A percentile compares a stretch with the other conserved stretches of the same genome.
Evolutionary conservation across 2,329 filamentous ascomycete genomes (phyloP).

Genomic region (Lachnellula hyalina): DNA sequence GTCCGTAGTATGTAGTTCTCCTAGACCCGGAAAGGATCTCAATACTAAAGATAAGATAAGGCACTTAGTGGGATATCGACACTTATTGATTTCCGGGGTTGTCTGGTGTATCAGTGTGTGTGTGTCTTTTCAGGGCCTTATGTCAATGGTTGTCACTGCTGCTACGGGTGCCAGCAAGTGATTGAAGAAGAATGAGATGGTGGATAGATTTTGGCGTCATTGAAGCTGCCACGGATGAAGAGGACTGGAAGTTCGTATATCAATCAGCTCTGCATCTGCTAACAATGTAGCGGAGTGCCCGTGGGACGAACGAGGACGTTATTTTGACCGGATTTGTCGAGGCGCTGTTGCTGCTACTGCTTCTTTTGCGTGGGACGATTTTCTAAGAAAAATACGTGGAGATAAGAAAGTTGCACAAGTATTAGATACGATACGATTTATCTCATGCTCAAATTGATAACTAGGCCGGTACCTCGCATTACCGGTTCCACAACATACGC

Average conservation of each 20-base stretch:
- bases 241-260: constrained; percentile 3
- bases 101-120: no score
- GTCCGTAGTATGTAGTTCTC: background rate
- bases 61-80: no score
- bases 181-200: constrained; percentile 29
- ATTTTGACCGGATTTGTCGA: background rate
- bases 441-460: constrained; percentile 9
- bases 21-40: no score
- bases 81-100: no score
- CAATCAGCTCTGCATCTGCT: constrained; percentile 9
- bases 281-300: background rate
- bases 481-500: constrained; percentile 8
- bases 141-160: constrained; percentile 21
- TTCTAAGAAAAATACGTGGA: background rate
- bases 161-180: constrained; percentile 24
- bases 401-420: constrained; percentile 3
- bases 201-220: constrained; percentile 26
- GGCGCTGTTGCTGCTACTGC: background rate
- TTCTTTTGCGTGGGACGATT: constrained; percentile 4
- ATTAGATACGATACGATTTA: constrained; percentile 5
- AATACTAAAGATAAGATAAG: no score
- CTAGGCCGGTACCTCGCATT: constrained; percentile 21
- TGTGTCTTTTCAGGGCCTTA: no score
- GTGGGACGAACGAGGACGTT: background rate
- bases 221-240: constrained; percentile 14